Base-by-base conservation (phyloP, 2,329 filamentous ascomycete species). In the Sphaerulina populicola region DNA sequence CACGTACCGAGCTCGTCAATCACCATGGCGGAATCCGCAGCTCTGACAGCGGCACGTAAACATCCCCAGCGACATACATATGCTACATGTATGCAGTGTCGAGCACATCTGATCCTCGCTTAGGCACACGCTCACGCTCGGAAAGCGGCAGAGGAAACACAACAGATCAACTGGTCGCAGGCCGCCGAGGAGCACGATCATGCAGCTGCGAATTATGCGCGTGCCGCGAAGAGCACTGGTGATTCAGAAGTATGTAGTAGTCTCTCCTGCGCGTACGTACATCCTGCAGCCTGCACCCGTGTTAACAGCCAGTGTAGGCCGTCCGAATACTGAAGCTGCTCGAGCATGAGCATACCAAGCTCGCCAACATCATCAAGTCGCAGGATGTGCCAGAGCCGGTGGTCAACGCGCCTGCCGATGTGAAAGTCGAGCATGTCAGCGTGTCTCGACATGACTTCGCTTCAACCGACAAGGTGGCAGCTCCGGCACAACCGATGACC, bases 51-150 rank as follows among this genome's bases (percentile, higher is more conserved):
- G 31, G 40, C 29, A n/a, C 21, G 30, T n/a, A 8, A 8, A 1
- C 31, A 35, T 35, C 37, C 14, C 39, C 10, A 12, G 39, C 15
- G 6, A 27, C 23, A 27, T 27, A 18, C 18, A 21, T 30, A 31
- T 10, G 12, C 31, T 35, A n/a, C 31, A 35, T n/a, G 23, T 35
- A 39, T 14, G 38, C 31, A n/a, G 36, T 23, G 39, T 18, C 7
- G 21, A 9, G 11, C 14, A 6, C 7, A 30, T 29, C 56, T 56
- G 29, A 60, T 38, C 39, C 15, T 7, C 14, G 9, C 8, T 9
- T 60, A 91, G 81, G 91, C 90, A 56, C 88, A 95, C 70, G 85
- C 91, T 60, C 89, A 96, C 71, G 90, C 88, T 45, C 82, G 83
- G 62, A 90, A 87, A 63, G 90, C 91, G 39, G 83, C 87, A 21